These are phyloP conservation scores for Geotrichum australiense DNA, from an alignment of 1,139 yeast genomes.

Conservation along the genomic window DNA sequence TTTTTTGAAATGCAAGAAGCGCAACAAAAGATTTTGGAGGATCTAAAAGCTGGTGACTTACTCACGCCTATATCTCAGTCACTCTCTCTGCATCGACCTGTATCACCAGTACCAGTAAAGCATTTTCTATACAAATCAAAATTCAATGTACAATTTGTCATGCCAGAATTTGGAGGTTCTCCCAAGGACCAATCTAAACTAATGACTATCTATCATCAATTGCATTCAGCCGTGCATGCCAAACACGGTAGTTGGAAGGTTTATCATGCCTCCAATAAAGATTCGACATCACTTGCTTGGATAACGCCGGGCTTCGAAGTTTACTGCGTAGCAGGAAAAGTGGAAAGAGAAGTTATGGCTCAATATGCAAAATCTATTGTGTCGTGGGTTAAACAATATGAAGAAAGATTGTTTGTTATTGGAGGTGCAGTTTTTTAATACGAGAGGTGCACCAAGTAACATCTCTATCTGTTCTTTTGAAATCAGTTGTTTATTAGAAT, in stretches of 20 bases:
- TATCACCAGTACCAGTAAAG: constrained; percentile 35
- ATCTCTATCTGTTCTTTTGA: no score
- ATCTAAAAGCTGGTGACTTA: constrained; percentile 35
- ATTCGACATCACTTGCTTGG: constrained; percentile 48
- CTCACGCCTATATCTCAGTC: constrained; percentile 36
- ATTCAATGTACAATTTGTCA: constrained; percentile 52
- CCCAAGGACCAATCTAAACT: constrained; percentile 31
- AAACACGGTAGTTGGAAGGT: constrained; percentile 29
- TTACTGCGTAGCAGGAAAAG: constrained; percentile 42
- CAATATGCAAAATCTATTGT: constrained; percentile 47
- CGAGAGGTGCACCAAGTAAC: no score
- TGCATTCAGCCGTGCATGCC: constrained; percentile 36
- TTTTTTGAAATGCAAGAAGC: constrained; percentile 67
- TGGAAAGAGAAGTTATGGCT: constrained; percentile 42
- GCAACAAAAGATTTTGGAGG: constrained; percentile 47
- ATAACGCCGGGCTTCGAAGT: constrained; percentile 51
- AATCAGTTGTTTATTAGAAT: no score
- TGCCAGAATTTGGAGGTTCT: constrained; percentile 32
- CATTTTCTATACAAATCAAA: constrained; percentile 79
- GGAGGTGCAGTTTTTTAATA: constrained; percentile 50
- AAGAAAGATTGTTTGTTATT: constrained; percentile 50
- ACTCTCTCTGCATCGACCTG: background rate
- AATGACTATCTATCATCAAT: constrained; percentile 39
- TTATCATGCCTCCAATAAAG: constrained; percentile 31
- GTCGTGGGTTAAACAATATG: constrained; percentile 52